Percentiles rank a stretch among this genome's conserved stretches.
phyloP scores from a whole-genome alignment of 192 early-diverging fungal species.

The Entophlyctis luteolus region DNA sequence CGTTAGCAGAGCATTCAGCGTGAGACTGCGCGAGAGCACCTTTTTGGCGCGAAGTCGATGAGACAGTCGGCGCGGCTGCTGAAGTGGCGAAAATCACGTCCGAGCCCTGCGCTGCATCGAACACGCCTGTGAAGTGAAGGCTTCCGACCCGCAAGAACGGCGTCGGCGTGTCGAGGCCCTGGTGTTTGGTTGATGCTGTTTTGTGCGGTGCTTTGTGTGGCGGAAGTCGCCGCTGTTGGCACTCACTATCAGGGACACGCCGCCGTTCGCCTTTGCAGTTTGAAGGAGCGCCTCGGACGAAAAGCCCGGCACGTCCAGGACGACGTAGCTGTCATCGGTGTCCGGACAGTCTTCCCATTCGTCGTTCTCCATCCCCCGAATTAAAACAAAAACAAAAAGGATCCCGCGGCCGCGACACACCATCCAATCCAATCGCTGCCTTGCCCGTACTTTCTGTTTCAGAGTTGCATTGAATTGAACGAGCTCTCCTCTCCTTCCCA shows the following conservation, averaged over 20 bases:
- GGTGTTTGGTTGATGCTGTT: neutral
- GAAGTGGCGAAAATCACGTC: conserved; percentile 26
- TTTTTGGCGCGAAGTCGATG: neutral
- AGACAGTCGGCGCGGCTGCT: neutral
- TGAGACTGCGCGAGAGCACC: neutral
- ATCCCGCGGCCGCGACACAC: no score
- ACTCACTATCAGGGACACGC: conserved; percentile 21
- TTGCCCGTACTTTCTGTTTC: no score
- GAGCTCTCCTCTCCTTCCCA: no score
- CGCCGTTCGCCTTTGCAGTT: neutral
- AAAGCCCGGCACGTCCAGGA: conserved; percentile 15
- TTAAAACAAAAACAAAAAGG: no score
- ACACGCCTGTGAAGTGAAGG: conserved; percentile 12
- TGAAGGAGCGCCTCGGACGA: neutral
- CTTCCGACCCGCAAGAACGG: conserved; percentile 21
- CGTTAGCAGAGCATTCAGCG: neutral
- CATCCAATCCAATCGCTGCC: no score
- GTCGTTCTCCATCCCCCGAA: no score
- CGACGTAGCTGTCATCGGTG: neutral
- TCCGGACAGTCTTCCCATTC: conserved; percentile 19
- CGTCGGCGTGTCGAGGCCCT: conserved; percentile 14
- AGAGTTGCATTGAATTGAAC: no score
- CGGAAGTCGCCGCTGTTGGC: neutral
- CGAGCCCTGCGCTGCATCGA: conserved; percentile 4
- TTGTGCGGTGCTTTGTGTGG: neutral